Conservation (phyloP, 1,284 basidiomycete species). For the Cutaneotrichosporon spelunceum region DNA sequence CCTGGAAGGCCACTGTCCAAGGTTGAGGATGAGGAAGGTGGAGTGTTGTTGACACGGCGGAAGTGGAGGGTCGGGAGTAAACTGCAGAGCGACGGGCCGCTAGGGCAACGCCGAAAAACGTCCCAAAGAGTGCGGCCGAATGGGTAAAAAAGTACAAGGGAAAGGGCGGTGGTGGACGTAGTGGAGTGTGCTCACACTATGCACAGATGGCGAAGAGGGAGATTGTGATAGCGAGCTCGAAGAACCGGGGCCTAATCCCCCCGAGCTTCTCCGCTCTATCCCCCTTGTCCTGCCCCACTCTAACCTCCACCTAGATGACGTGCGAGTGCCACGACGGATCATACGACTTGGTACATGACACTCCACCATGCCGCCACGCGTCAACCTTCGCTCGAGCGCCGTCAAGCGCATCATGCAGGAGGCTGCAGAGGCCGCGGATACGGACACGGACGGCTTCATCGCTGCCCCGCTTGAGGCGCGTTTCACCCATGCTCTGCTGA, state of each 20-base stretch:
- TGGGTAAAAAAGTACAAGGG: not conserved
- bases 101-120: not conserved
- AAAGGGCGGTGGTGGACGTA: not conserved
- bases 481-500: constrained; percentile 17
- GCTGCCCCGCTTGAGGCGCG: constrained; percentile 83
- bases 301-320: not conserved
- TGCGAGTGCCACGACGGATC: not conserved
- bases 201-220: constrained; percentile 8
- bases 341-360: not conserved
- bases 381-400: constrained; percentile 57
- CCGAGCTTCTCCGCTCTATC: not conserved
- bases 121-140: not conserved
- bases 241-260: not conserved
- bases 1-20: not conserved
- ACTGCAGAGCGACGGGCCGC: not conserved
- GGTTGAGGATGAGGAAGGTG: not conserved
- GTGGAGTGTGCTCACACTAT: not conserved
- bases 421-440: constrained; percentile 67
- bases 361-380: constrained; percentile 18
- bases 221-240: not conserved
- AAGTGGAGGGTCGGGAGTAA: not conserved
- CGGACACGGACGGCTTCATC: constrained; percentile 43
- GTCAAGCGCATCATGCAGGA: constrained; percentile 97
- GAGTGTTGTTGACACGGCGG: constrained; percentile 1
- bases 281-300: not conserved